These are phyloP conservation scores for Lumnitzera racemosa DNA, from an alignment of 345 rosid genomes.

Conservation along the genomic window DNA sequence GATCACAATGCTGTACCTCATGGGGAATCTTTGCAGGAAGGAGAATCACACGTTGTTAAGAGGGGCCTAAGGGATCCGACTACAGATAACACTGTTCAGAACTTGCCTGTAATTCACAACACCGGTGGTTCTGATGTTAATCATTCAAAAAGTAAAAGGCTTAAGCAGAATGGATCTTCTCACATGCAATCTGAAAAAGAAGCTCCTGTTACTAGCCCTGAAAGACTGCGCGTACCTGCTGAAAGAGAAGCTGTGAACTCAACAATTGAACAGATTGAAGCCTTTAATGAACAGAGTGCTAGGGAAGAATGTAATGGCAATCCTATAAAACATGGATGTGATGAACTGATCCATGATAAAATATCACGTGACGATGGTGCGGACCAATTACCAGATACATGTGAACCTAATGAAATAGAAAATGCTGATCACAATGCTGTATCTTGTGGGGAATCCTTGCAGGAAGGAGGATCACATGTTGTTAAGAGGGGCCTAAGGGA, in stretches of 20 bases:
- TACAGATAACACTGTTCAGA: constrained; percentile 11
- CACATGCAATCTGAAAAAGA: constrained; percentile 1
- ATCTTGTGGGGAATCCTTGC: constrained; percentile 10
- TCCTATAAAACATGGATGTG: not conserved
- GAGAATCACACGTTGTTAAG: constrained; percentile 14
- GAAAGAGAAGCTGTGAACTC: not conserved
- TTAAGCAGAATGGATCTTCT: constrained; percentile 15
- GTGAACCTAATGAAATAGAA: constrained; percentile 6
- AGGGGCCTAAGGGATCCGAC: constrained; percentile 21
- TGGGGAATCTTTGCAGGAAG: constrained; percentile 8
- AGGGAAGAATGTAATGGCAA: no score
- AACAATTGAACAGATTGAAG: not conserved
- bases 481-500: constrained; percentile 27
- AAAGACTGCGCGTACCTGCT: constrained; percentile 4
- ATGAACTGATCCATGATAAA: constrained; percentile 5
- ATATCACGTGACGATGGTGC: not conserved
- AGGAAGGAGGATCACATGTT: constrained; percentile 2
- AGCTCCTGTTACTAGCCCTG: constrained; percentile 2
- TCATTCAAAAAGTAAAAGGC: constrained; percentile 22
- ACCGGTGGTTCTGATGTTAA: constrained; percentile 5
- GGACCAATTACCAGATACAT: constrained; percentile 1
- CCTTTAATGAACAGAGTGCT: no score
- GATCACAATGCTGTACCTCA: constrained; percentile 9
- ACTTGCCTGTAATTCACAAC: constrained; percentile 2
- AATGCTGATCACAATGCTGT: constrained; percentile 8